Conservation (phyloP, 208 protist genomes). For the Trypanosoma congolense region DNA sequence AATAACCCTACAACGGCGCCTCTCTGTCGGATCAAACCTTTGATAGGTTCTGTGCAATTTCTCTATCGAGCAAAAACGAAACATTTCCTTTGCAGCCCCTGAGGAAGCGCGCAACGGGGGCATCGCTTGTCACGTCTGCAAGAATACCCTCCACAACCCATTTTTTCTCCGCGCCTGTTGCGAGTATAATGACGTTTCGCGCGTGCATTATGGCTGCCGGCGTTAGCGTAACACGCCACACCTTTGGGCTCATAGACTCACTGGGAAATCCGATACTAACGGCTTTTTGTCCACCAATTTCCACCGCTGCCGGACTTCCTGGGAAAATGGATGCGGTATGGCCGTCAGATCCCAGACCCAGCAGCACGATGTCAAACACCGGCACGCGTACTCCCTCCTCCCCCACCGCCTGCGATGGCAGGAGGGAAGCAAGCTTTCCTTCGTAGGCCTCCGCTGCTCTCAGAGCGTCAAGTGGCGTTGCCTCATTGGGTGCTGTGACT, state of each 20-base stretch:
- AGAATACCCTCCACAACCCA: conserved; percentile 70
- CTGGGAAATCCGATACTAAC: conserved; percentile 62
- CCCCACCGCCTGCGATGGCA: conserved; percentile 6
- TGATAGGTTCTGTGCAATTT: conserved; percentile 12
- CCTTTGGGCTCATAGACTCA: conserved; percentile 72
- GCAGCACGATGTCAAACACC: conserved; percentile 66
- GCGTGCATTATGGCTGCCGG: conserved; percentile 56
- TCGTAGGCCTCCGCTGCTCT: conserved; percentile 33
- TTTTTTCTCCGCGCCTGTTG: conserved; percentile 55
- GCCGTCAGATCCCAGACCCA: conserved; percentile 76
- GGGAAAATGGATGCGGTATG: conserved; percentile 86
- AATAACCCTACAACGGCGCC: too few relatives aligned
- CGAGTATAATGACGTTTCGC: conserved; percentile 65
- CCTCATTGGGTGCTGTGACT: conserved; percentile 23
- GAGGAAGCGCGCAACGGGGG: conserved; percentile 62
- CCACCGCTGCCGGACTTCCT: conserved; percentile 39
- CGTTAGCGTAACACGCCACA: conserved; percentile 75
- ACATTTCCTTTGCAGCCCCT: conserved; percentile 61
- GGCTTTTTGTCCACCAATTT: conserved; percentile 16
- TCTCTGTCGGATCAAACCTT: neutral
- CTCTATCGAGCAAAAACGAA: conserved; percentile 50
- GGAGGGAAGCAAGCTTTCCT: conserved; percentile 18
- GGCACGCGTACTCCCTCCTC: conserved; percentile 24
- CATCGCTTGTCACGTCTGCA: conserved; percentile 2
- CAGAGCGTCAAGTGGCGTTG: conserved; percentile 33